A percentile compares a stretch with the other conserved stretches of the same genome.
Evolutionary conservation across 2,329 filamentous ascomycete species (phyloP).

Genomic region (Neofusicoccum laricinum): DNA sequence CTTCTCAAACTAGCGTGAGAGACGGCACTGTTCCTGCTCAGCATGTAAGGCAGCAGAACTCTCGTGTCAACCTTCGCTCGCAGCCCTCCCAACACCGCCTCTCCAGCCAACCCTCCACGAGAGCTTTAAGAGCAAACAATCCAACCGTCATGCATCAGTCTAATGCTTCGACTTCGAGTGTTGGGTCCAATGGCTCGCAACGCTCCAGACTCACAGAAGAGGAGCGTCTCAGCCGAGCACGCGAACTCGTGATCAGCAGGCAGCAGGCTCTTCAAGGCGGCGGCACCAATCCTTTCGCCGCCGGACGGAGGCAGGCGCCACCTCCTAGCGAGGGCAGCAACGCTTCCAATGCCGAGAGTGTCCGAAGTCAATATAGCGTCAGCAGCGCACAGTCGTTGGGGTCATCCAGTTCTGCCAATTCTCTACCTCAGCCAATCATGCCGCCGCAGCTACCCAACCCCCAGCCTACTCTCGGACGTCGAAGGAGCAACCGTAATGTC

Average conservation of each 20-base stretch:
- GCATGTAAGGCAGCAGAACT: constrained; percentile 32
- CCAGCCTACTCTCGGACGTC: constrained; percentile 23
- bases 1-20: constrained; percentile 27
- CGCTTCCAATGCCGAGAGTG: background rate
- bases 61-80: constrained; percentile 33
- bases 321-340: background rate
- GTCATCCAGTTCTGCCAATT: constrained; percentile 25
- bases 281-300: constrained; percentile 36
- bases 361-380: constrained; percentile 23
- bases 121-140: constrained; percentile 35
- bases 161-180: constrained; percentile 16
- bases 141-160: constrained; percentile 22
- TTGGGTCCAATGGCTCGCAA: constrained; percentile 24
- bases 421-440: constrained; percentile 27
- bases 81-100: constrained; percentile 36
- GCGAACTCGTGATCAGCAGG: constrained; percentile 36
- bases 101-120: constrained; percentile 33
- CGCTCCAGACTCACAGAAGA: constrained; percentile 30
- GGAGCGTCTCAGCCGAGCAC: constrained; percentile 32
- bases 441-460: constrained; percentile 19
- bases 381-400: constrained; percentile 19
- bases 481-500: constrained; percentile 36
- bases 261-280: constrained; percentile 29
- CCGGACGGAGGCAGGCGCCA: constrained; percentile 26
- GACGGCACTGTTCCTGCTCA: constrained; percentile 27